Evolutionary conservation across 139 green algal species (phyloP).

Genomic region (Volvox reticuliferus): DNA sequence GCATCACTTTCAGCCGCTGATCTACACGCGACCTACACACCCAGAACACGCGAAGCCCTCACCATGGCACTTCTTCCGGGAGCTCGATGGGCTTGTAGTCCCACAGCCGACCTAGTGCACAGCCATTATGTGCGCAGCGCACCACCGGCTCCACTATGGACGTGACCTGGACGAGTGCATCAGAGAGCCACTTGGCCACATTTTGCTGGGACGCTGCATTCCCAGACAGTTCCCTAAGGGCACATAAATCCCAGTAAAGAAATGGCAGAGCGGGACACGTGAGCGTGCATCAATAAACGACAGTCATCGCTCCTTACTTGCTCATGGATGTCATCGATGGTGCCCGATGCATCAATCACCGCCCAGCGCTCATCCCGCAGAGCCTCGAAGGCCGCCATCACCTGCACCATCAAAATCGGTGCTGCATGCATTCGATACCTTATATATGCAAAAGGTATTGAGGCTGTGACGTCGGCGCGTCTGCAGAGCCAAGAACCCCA

Average conservation of each 20-base stretch:
- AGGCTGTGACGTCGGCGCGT: no score
- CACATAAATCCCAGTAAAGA: no score
- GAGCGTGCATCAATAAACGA: no score
- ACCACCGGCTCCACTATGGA: slow-evolving; percentile 15
- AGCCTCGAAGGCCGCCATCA: slow-evolving; percentile 21
- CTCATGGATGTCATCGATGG: slow-evolving; percentile 47
- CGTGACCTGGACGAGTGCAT: slow-evolving; percentile 16
- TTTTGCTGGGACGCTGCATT: not conserved
- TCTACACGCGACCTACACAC: no score
- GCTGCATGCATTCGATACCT: no score
- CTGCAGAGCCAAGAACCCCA: no score
- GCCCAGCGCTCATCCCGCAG: slow-evolving; percentile 47
- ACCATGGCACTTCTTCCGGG: not conserved
- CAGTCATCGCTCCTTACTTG: not conserved
- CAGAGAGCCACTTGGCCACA: not conserved
- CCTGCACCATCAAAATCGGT: not conserved
- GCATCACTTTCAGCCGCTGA: no score
- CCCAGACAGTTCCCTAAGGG: not conserved
- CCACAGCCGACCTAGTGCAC: slow-evolving; percentile 26
- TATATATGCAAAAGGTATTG: no score
- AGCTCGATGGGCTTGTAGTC: slow-evolving; percentile 36
- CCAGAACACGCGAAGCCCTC: no score
- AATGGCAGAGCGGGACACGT: no score
- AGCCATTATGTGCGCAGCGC: not conserved
- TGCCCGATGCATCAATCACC: slow-evolving; percentile 39